Percentiles rank a stretch among this genome's conserved stretches.
Evolutionary conservation across 345 rosid genomes (phyloP).

Genomic region (rapeseed (Brassica napus)): DNA sequence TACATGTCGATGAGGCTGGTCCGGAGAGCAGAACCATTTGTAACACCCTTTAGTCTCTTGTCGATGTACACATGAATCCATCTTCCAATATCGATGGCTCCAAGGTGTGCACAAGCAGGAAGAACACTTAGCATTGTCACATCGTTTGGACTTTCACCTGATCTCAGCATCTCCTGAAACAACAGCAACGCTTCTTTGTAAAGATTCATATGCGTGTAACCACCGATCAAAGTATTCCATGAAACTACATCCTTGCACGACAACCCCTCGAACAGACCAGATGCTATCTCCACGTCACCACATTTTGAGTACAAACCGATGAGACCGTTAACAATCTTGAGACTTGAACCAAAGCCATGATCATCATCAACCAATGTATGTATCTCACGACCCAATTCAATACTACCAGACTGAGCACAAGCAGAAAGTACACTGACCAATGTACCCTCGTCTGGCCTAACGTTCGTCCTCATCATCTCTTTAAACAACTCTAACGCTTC

Average conservation of each 20-base stretch:
- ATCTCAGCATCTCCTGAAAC: conserved; percentile 54
- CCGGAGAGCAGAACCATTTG: conserved; percentile 41
- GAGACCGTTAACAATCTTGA: conserved; percentile 55
- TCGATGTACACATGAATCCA: conserved; percentile 66
- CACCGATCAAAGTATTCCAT: conserved; percentile 70
- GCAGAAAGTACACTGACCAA: conserved; percentile 65
- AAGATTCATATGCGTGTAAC: conserved; percentile 46
- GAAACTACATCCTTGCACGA: conserved; percentile 55
- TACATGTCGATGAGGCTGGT: conserved; percentile 71
- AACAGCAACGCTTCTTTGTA: conserved; percentile 56
- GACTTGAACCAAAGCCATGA: conserved; percentile 46
- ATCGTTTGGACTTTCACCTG: conserved; percentile 53
- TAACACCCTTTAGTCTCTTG: conserved; percentile 40
- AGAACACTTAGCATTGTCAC: conserved; percentile 55
- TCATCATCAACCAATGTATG: conserved; percentile 51
- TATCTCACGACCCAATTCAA: conserved; percentile 56
- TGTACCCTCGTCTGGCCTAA: conserved; percentile 61
- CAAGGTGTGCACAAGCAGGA: conserved; percentile 64
- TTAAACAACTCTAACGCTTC: conserved; percentile 56
- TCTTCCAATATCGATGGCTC: conserved; percentile 62
- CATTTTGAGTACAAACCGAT: conserved; percentile 73
- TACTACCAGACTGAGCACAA: conserved; percentile 59
- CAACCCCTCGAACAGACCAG: conserved; percentile 46
- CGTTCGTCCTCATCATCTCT: conserved; percentile 49
- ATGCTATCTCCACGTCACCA: conserved; percentile 50